Percentiles rank a stretch among this genome's conserved stretches.
Conservation (phyloP, 2,329 filamentous ascomycete species). For the Coniella vitis region DNA sequence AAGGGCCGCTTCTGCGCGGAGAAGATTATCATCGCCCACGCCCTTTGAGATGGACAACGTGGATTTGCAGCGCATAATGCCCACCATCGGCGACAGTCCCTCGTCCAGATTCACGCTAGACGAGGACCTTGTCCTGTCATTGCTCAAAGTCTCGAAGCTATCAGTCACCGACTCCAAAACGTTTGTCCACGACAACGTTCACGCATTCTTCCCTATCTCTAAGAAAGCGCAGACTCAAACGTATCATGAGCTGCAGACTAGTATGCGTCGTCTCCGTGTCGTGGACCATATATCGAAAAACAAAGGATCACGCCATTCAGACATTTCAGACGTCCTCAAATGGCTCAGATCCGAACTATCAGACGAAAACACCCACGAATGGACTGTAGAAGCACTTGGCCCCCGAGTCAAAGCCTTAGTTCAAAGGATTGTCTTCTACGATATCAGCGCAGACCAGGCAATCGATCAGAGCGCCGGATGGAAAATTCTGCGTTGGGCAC, state of each 20-base stretch:
- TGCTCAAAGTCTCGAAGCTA: conserved; percentile 14
- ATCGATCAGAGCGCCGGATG: conserved; percentile 17
- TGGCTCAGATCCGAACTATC: neutral
- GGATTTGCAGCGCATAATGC: neutral
- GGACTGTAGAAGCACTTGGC: conserved; percentile 5
- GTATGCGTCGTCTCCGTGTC: conserved; percentile 4
- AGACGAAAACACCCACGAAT: neutral
- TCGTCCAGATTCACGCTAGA: neutral
- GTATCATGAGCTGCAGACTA: conserved; percentile 3
- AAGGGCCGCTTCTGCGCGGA: too few relatives aligned
- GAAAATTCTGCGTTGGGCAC: conserved; percentile 25
- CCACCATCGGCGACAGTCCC: neutral
- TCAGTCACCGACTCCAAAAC: conserved; percentile 14
- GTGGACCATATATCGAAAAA: neutral
- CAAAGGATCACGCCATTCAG: conserved; percentile 1
- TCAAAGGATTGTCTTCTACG: conserved; percentile 7
- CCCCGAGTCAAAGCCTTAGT: conserved; percentile 4
- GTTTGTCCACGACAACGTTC: conserved; percentile 9
- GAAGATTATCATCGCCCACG: too few relatives aligned
- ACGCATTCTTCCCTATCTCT: conserved; percentile 10
- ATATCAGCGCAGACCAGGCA: conserved; percentile 4
- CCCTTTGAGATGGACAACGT: neutral
- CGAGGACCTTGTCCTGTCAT: conserved; percentile 10
- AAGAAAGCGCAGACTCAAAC: conserved; percentile 1
- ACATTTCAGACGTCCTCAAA: conserved; percentile 6